Percentiles rank a stretch among this genome's conserved stretches.
Evolutionary conservation across 768 basidiomycete species (phyloP).

Genomic region (Pisolithus orientalis): DNA sequence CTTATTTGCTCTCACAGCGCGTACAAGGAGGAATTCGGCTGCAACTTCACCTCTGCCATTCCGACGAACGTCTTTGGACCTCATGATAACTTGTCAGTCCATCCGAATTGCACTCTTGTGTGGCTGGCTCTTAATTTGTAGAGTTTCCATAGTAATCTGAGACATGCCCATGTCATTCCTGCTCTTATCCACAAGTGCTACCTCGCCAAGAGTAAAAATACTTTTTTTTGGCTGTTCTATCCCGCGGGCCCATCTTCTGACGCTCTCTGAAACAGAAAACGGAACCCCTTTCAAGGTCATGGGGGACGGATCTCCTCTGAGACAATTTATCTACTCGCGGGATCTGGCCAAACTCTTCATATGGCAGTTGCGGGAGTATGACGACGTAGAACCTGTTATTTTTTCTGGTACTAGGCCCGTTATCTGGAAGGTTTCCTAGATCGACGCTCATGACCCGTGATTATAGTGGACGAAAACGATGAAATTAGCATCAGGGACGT

Average conservation of each 20-base stretch:
- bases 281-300: conserved; percentile 80
- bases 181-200: conserved; percentile 91
- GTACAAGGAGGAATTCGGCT: conserved; percentile 92
- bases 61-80: conserved; percentile 98
- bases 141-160: conserved; percentile 58
- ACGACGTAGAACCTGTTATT: conserved; percentile 90
- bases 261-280: conserved; percentile 46
- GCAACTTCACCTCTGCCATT: conserved; percentile 94
- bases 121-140: neutral
- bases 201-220: conserved; percentile 71
- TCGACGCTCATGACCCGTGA: neutral
- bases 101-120: neutral
- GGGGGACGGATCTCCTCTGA: conserved; percentile 86
- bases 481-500: conserved; percentile 91
- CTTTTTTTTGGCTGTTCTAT: neutral
- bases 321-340: conserved; percentile 97
- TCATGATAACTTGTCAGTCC: conserved; percentile 80
- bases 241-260: neutral
- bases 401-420: conserved; percentile 55
- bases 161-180: conserved; percentile 91
- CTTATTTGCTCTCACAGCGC: conserved; percentile 45
- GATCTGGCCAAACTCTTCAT: conserved; percentile 95
- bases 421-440: neutral
- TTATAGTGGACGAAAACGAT: conserved; percentile 81
- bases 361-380: conserved; percentile 86